phyloP scores from a whole-genome alignment of 129 eudicot species.

The Lonicera japonica region DNA sequence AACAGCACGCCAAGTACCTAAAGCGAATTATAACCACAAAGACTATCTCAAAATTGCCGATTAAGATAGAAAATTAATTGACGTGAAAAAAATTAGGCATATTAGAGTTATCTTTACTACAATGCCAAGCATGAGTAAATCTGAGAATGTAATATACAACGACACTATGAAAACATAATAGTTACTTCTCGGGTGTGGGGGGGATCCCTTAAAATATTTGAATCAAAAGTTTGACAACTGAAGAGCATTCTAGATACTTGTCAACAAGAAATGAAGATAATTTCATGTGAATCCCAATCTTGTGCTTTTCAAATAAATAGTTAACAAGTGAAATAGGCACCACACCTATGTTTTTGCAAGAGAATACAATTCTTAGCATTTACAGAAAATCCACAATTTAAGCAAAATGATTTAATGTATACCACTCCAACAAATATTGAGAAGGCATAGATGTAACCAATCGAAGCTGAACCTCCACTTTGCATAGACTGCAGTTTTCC shows the following conservation, averaged over 20 bases:
- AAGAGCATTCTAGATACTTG: background rate
- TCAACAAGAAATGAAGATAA: background rate
- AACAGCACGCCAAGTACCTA: conserved; percentile 81
- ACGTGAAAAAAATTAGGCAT: background rate
- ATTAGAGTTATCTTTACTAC: background rate
- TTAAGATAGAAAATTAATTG: background rate
- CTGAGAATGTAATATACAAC: background rate
- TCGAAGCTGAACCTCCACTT: conserved; percentile 66
- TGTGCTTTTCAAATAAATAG: background rate
- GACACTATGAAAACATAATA: background rate
- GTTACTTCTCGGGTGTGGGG: too few relatives aligned
- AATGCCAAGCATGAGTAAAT: background rate
- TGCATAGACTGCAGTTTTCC: conserved; percentile 69
- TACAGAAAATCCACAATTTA: background rate
- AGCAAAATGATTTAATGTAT: conserved; percentile 13
- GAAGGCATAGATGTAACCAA: conserved; percentile 76
- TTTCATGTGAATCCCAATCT: background rate
- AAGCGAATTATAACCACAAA: conserved; percentile 12
- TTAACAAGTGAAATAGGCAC: background rate
- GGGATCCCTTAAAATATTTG: too few relatives aligned
- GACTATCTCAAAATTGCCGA: background rate
- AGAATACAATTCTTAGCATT: background rate
- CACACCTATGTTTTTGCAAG: background rate
- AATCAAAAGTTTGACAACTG: too few relatives aligned
- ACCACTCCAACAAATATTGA: conserved; percentile 82